Conservation (phyloP, 169 alveolate genomes). For the Sarcocystis neurona region DNA sequence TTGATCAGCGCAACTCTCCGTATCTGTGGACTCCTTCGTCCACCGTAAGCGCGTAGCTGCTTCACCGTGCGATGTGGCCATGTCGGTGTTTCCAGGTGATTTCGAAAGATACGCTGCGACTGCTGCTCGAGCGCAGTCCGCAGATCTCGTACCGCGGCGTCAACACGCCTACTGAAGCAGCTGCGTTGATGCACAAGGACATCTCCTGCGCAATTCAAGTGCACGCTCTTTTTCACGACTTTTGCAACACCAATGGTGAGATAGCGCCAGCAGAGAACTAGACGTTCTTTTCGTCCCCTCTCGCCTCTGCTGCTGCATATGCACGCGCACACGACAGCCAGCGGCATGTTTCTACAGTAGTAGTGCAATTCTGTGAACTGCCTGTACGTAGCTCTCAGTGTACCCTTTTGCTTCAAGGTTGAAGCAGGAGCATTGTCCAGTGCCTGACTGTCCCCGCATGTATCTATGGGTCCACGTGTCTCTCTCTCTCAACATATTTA, state of each 20-base stretch:
- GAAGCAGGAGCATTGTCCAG: too few relatives aligned
- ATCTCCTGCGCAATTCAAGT: constrained; percentile 25
- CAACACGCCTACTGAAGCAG: background rate
- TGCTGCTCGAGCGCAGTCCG: too few relatives aligned
- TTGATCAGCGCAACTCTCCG: background rate
- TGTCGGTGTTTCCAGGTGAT: background rate
- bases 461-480: too few relatives aligned
- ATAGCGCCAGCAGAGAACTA: background rate
- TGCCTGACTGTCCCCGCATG: too few relatives aligned
- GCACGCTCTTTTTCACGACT: background rate
- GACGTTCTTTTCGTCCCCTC: background rate
- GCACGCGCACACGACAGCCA: too few relatives aligned
- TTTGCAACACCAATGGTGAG: constrained; percentile 9
- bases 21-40: background rate
- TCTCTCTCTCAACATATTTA: background rate
- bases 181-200: constrained; percentile 31
- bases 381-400: too few relatives aligned
- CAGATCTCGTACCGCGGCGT: constrained; percentile 11
- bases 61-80: too few relatives aligned
- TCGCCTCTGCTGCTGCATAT: background rate
- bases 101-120: background rate
- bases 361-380: too few relatives aligned
- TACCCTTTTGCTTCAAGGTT: too few relatives aligned
- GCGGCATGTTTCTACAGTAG: too few relatives aligned
- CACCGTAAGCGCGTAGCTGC: too few relatives aligned